A percentile compares a stretch with the other conserved stretches of the same genome.
Evolutionary conservation across 805 yeast species (phyloP).

Genomic region (Jamesozyma jinghongensis): DNA sequence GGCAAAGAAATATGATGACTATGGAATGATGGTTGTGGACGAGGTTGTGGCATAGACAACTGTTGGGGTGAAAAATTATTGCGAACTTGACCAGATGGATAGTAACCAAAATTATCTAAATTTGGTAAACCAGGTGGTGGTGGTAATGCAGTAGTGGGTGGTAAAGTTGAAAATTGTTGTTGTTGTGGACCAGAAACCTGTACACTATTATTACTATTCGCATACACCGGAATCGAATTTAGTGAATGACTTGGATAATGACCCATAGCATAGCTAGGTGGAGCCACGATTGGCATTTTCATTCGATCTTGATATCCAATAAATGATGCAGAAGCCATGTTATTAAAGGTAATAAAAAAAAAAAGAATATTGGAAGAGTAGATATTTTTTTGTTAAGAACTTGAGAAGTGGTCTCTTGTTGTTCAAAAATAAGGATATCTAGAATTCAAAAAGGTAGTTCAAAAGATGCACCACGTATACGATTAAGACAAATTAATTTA

Average conservation of each 20-base stretch:
- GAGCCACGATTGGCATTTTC: neutral
- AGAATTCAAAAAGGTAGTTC: neutral
- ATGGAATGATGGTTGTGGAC: slow-evolving; percentile 3
- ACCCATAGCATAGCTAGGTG: neutral
- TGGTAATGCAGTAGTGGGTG: slow-evolving; percentile 7
- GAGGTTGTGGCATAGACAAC: too few species aligned
- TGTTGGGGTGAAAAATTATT: too few species aligned
- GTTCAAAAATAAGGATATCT: neutral
- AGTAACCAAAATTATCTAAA: neutral
- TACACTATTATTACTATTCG: neutral
- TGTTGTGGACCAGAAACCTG: neutral
- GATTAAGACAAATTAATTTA: slow-evolving; percentile 26
- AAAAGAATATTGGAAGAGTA: too few species aligned
- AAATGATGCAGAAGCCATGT: slow-evolving; percentile 1
- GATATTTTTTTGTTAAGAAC: neutral
- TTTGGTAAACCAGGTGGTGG: slow-evolving; percentile 5
- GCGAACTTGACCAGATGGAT: neutral
- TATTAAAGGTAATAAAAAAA: too few species aligned
- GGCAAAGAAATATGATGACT: neutral
- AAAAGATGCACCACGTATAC: slow-evolving; percentile 1
- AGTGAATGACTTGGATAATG: slow-evolving; percentile 6
- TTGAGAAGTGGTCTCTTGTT: neutral
- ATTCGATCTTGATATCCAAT: neutral
- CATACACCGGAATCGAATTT: neutral
- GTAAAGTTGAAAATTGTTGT: too few species aligned